phyloP scores from a whole-genome alignment of 2,329 filamentous ascomycete genomes.

The Fusarium armeniacum region DNA sequence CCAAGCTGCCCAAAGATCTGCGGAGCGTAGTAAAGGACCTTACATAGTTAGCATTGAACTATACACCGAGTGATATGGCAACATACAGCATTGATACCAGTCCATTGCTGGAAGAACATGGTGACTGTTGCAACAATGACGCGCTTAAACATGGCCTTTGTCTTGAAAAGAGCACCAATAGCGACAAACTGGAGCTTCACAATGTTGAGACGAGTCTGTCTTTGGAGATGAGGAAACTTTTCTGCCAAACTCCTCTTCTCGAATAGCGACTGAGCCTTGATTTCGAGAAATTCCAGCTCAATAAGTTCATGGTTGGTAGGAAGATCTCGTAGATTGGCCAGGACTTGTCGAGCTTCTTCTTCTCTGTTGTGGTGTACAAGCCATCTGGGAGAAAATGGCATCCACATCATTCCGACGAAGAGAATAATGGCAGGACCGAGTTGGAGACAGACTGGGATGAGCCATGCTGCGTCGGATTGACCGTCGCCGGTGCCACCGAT shows the following conservation, averaged over 20 bases:
- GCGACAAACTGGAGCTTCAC: conserved; percentile 79
- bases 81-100: conserved; percentile 67
- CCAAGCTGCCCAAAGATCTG: conserved; percentile 78
- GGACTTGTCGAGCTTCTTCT: conserved; percentile 72
- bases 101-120: conserved; percentile 70
- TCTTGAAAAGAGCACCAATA: conserved; percentile 74
- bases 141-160: conserved; percentile 74
- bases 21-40: conserved; percentile 75
- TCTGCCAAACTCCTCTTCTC: conserved; percentile 66
- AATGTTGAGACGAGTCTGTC: conserved; percentile 58
- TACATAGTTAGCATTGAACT: neutral
- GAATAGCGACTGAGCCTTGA: conserved; percentile 82
- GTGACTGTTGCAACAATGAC: conserved; percentile 74
- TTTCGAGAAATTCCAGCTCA: conserved; percentile 84
- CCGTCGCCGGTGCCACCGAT: conserved; percentile 67
- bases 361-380: conserved; percentile 78
- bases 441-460: conserved; percentile 79
- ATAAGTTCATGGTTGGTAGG: conserved; percentile 74
- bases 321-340: conserved; percentile 73
- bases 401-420: conserved; percentile 79
- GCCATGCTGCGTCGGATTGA: conserved; percentile 79
- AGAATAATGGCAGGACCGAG: conserved; percentile 76
- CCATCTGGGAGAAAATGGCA: conserved; percentile 85
- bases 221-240: conserved; percentile 20
- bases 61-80: rapidly evolving